Evolutionary conservation across 441 rosid genomes (phyloP), one percentile per base, ranked within the genome.

Genomic region (Croton setiger): DNA sequence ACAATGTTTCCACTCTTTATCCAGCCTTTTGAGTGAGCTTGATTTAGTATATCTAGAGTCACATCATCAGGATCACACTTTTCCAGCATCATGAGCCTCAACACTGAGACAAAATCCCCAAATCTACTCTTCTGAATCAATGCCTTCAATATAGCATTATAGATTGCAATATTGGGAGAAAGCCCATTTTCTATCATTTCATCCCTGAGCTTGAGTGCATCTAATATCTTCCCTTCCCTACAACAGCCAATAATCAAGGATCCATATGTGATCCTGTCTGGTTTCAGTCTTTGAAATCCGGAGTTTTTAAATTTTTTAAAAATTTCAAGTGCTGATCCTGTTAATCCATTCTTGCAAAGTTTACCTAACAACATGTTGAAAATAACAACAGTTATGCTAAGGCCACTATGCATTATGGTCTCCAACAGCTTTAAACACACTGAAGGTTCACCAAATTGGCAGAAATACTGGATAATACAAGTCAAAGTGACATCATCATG

Each of bases 271-370:
- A 70, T 54, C 49, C 45, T 68, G 69, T 75, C 71, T 7, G 74
- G 72, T 63, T 65, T 36, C 44, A 73, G 67, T 55, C 63, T 58
- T 69, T 55, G 62, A 49, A 72, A 64, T 60, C 73, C 66, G 27
- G 47, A 60, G 53, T 63, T 63, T 33, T 70, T 67, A 12, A 72
- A 63, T 31, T 41, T 2, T 52, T 48, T 37, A 21, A 74, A 76
- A 64, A 73, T 33, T 47, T 7, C n/a, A 65, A 31, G 43, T 10
- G 82, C 81, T 39, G 61, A 58, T 68, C 60, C 75, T 54, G 54
- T 58, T 23, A 73, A 73, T 73, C 66, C 47, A 2, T 70, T 78
- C 78, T 75, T 80, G 74, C 86, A 80, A 70, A 82, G 80, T 67
- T 69, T 74, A 66, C 74, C 72, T 23, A 82, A 45, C 20, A 78